Evolutionary conservation across 108 stramenopile species (phyloP).

Genomic region (Pseudonitzschia pungens): DNA sequence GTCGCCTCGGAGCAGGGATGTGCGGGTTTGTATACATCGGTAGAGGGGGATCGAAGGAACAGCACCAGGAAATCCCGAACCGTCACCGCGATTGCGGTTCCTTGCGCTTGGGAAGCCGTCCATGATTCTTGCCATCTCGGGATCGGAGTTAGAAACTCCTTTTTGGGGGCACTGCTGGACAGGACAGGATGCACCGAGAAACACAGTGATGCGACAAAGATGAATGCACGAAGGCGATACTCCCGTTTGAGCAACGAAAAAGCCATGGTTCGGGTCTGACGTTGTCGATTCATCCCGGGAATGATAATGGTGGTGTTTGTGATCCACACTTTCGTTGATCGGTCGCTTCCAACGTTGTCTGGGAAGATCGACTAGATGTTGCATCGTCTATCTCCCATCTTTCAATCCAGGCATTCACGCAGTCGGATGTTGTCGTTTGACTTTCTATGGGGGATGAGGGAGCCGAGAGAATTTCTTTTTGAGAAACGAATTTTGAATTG

Average conservation of each 20-base stretch:
- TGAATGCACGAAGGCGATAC: neutral
- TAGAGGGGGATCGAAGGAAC: conserved; percentile 19
- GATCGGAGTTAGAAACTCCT: conserved; percentile 13
- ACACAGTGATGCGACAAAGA: neutral
- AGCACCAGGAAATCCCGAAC: conserved; percentile 20
- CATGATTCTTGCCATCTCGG: conserved; percentile 27
- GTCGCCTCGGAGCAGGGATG: neutral
- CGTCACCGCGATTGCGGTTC: conserved; percentile 29
- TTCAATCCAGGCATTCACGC: too few relatives aligned
- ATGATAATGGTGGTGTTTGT: too few relatives aligned
- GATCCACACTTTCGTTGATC: too few relatives aligned
- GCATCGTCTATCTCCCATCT: too few relatives aligned
- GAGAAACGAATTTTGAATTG: too few relatives aligned
- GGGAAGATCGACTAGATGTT: too few relatives aligned
- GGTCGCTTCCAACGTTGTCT: too few relatives aligned
- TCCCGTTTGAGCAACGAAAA: neutral
- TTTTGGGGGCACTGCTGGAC: neutral
- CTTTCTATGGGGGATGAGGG: too few relatives aligned
- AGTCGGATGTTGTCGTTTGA: too few relatives aligned
- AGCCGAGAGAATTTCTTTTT: too few relatives aligned
- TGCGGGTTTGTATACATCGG: conserved; percentile 21
- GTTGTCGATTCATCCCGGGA: neutral
- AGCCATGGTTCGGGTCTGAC: neutral
- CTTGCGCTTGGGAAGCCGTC: conserved; percentile 30
- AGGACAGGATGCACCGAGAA: neutral